Evolutionary conservation across 2,329 filamentous ascomycete genomes (phyloP).

Genomic region (Penicillium sp.): DNA sequence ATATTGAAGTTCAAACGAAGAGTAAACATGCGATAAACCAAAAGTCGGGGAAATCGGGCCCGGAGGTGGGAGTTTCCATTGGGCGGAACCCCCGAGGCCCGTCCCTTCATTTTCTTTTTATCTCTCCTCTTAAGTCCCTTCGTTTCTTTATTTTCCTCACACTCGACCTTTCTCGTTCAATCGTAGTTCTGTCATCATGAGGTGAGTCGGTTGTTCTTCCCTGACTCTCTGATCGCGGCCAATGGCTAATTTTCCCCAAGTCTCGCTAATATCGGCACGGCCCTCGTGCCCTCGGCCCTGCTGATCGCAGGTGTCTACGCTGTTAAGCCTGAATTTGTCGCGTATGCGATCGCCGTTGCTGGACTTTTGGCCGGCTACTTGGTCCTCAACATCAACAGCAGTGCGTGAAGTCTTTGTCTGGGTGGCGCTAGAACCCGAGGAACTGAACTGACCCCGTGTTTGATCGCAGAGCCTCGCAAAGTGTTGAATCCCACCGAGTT

Average conservation of each 20-base stretch:
- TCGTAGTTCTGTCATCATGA: constrained; percentile 24
- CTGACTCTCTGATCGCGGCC: not conserved
- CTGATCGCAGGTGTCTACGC: constrained; percentile 72
- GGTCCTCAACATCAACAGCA: constrained; percentile 62
- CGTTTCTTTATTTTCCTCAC: not conserved
- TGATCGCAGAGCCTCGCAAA: constrained; percentile 63
- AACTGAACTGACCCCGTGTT: constrained; percentile 14
- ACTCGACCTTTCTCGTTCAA: not conserved
- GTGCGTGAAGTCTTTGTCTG: constrained; percentile 51
- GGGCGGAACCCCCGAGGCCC: constrained; percentile 7
- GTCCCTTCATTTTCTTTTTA: constrained; percentile 10
- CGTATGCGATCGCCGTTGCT: constrained; percentile 66
- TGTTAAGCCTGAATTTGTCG: constrained; percentile 72
- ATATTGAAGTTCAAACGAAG: not conserved
- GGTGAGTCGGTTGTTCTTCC: constrained; percentile 21
- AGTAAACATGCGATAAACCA: not conserved
- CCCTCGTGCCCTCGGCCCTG: constrained; percentile 78
- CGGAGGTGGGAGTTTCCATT: constrained; percentile 23
- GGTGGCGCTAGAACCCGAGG: not conserved
- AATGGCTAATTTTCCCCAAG: constrained; percentile 20
- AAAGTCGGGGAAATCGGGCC: constrained; percentile 15
- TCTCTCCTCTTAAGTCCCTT: constrained; percentile 7
- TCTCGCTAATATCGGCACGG: constrained; percentile 63
- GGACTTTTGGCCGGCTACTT: constrained; percentile 66
- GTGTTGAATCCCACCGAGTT: constrained; percentile 82